Evolutionary conservation across 2,329 filamentous ascomycete genomes (phyloP), one percentile per base, ranked within the genome.

Genomic region (Fusarium staphyleae): DNA sequence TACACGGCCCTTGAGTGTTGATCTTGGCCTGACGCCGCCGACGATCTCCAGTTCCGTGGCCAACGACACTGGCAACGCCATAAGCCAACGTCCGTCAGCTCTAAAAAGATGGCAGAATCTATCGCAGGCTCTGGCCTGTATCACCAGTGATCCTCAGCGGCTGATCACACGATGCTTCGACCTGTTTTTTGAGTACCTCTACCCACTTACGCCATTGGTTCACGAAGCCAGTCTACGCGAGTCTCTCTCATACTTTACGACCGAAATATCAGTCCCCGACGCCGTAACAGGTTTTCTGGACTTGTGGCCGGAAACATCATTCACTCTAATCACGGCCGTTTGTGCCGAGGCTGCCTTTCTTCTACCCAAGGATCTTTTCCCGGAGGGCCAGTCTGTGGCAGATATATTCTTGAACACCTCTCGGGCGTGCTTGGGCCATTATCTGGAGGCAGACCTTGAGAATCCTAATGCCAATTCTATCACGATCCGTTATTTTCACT

Each of bases 401-500:
- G 69, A 75, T 18, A 48, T 71, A 2, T 77, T 78, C 40, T 69
- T 78, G 3, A 66, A 72, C 2, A 72, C 74, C 0, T 78, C 76
- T 1, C 68, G 75, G 0, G 66, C 67, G 33, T 75, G 72, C 12
- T 63, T 78, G 7, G 67, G 68, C 12, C 68, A 69, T 15, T 77
- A 77, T 24, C 62, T 77, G 0, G 76, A 78, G 26, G 68, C 69
- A 0, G 77, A 79, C 26, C 63, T 79, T 1, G 75, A 78, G 39
- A 70, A 65, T 10, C 77, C 77, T 0, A 74, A 70, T 42, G 74
- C 75, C 1, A 75, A 72, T 39, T 79, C 77, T 3, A 69, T 78
- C 19, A 69, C 72, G 3, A 76, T 78, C 14, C 72, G 77, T 4
- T 77, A 78, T 44, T 76, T 78, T 18, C 77, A 79, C 43, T 78